Percentiles rank a stretch among this genome's conserved stretches.
Evolutionary conservation across 805 yeast genomes (phyloP).

Genomic region (Candida takata): DNA sequence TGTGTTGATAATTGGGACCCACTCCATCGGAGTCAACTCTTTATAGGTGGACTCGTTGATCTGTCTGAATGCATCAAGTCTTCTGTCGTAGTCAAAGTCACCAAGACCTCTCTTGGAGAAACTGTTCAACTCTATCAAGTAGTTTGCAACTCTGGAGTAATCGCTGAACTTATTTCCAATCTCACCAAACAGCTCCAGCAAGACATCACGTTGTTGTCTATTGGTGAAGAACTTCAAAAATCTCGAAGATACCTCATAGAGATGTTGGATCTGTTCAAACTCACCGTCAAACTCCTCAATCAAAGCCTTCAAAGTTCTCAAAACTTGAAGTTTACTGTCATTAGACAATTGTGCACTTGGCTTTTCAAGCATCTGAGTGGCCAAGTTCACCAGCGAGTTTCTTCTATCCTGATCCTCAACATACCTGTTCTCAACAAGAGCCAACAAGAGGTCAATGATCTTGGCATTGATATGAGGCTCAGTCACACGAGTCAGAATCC

Average conservation of each 20-base stretch:
- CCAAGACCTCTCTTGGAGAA: conserved; percentile 54
- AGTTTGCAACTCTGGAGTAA: conserved; percentile 37
- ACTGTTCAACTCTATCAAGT: conserved; percentile 66
- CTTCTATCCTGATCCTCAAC: conserved; percentile 50
- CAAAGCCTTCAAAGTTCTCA: conserved; percentile 50
- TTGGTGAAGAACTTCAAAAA: conserved; percentile 56
- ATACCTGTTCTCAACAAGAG: conserved; percentile 51
- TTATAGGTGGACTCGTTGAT: conserved; percentile 51
- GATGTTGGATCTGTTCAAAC: conserved; percentile 40
- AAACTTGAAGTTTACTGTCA: conserved; percentile 47
- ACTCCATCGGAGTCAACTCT: conserved; percentile 45
- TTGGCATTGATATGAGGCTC: conserved; percentile 41
- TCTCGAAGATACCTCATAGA: conserved; percentile 46
- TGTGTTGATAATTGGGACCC: conserved; percentile 73
- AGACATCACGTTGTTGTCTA: conserved; percentile 49
- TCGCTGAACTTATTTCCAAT: conserved; percentile 47
- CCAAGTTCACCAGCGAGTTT: conserved; percentile 44
- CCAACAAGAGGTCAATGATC: conserved; percentile 43
- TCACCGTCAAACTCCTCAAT: conserved; percentile 46
- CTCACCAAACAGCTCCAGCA: conserved; percentile 52
- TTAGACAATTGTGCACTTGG: conserved; percentile 45
- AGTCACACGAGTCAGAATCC: conserved; percentile 32
- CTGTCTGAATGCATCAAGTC: conserved; percentile 58
- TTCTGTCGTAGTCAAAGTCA: conserved; percentile 72
- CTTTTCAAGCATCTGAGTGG: conserved; percentile 54